Evolutionary conservation across 208 protist species (phyloP).

Genomic region (Wallacemonas sp.): DNA sequence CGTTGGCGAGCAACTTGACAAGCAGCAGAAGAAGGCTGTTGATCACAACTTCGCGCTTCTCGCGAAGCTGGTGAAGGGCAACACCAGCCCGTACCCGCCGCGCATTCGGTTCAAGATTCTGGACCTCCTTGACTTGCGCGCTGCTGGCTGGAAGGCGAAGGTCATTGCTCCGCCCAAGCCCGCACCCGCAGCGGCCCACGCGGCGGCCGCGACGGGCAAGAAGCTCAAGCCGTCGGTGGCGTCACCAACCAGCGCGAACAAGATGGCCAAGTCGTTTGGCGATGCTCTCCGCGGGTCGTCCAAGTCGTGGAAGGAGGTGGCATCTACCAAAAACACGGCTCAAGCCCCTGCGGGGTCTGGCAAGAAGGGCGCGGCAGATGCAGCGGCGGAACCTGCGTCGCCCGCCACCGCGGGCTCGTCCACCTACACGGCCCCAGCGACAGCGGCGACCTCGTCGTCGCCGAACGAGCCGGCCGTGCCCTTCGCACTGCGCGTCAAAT

Average conservation of each 20-base stretch:
- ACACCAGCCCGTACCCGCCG: constrained; percentile 56
- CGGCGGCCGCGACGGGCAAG: not conserved
- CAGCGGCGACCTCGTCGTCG: constrained; percentile 1
- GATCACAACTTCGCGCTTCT: constrained; percentile 60
- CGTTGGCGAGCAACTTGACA: constrained; percentile 69
- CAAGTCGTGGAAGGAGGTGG: constrained; percentile 15
- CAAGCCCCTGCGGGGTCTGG: constrained; percentile 1
- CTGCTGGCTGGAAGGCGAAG: constrained; percentile 37
- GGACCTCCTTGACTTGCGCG: constrained; percentile 84
- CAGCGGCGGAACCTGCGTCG: constrained; percentile 10
- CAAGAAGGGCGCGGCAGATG: constrained; percentile 19
- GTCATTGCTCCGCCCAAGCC: constrained; percentile 16
- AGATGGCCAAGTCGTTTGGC: constrained; percentile 11
- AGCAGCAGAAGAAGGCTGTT: constrained; percentile 39
- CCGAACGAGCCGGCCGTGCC: constrained; percentile 31
- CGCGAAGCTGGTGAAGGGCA: constrained; percentile 37
- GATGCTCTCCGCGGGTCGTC: constrained; percentile 3
- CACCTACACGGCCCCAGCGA: not conserved
- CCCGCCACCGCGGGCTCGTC: not conserved
- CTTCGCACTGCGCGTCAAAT: constrained; percentile 69
- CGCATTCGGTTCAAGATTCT: constrained; percentile 90
- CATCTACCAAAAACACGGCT: not conserved
- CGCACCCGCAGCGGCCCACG: not conserved
- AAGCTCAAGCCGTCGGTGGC: not conserved
- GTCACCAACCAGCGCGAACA: constrained; percentile 1